Evolutionary conservation across 768 basidiomycete species (phyloP), one percentile per base, ranked within the genome.

Genomic region (Phanerodontia chrysosporium): DNA sequence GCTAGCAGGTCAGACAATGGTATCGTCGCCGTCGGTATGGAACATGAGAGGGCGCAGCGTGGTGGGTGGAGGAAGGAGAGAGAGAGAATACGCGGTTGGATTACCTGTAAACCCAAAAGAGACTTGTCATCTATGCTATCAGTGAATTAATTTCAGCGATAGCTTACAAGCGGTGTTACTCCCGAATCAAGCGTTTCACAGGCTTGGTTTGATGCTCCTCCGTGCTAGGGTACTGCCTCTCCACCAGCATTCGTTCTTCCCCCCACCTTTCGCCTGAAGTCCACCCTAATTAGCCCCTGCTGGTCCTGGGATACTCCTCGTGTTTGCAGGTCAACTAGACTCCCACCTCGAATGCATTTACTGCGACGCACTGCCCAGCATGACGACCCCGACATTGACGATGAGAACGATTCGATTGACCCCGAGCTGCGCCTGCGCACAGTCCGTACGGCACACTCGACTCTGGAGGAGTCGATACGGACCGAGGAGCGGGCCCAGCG

Each of bases 401-500:
- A 70, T 45, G 74, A 84, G 67, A 84, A 90, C 69, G 82, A 80
- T 25, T 74, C 72, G 56, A 86, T 92, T 65, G 95, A 98, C 78
- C 89, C 89, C 21, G 85, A 93, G 67, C 80, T 95, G 13, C 87
- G 94, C 39, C 79, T 98, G 51, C 85, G 92, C 54, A 95, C 93
- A 0, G 92, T 94, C n/a, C 87, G 89, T 66, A 97, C 95, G 1
- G 95, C 95, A 18, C 89, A 90, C 1, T 92, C 90, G 18, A 92
- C 91, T 39, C 86, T 97, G 64, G 89, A 91, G 61, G 92, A 95
- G 72, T 90, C 90, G 8, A 86, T 91, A 52, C 85, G 83, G 58
- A 83, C 87, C 32, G 95, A 98, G 70, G 79, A 83, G 63, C 81
- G 86, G 46, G 83, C 83, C 14, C 79, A 85, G 69, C 74, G 82